These are phyloP conservation scores for Leccinum subtestaceum DNA, from an alignment of 768 basidiomycete genomes.

Conservation along the genomic window DNA sequence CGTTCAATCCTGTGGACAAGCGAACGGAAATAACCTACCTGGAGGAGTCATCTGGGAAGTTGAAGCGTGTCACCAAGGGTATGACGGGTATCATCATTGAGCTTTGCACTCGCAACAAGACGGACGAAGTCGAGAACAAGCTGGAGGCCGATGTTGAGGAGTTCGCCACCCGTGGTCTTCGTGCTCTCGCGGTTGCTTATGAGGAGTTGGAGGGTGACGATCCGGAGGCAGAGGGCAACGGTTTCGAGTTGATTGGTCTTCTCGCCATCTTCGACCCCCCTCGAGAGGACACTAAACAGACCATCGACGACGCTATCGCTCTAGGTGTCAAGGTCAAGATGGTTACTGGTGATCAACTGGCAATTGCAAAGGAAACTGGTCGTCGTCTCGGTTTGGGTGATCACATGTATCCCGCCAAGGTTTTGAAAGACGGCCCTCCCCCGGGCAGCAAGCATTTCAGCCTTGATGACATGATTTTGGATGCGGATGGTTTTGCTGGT, in stretches of 20 bases:
- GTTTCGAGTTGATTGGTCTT: slow-evolving; percentile 96
- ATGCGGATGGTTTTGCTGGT: slow-evolving; percentile 98
- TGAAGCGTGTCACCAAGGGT: slow-evolving; percentile 99
- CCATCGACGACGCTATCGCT: slow-evolving; percentile 92
- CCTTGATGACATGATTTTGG: slow-evolving; percentile 98
- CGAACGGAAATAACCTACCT: slow-evolving; percentile 98
- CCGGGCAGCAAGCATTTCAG: slow-evolving; percentile 79
- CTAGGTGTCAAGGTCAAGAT: slow-evolving; percentile 99
- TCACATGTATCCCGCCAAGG: slow-evolving; percentile 99
- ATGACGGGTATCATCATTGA: slow-evolving; percentile 99
- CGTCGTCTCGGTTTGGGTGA: slow-evolving; percentile 97
- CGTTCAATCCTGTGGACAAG: slow-evolving; percentile 99
- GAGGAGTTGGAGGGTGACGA: slow-evolving; percentile 89
- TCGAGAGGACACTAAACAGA: slow-evolving; percentile 97
- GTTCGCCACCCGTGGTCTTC: slow-evolving; percentile 92
- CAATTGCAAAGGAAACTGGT: slow-evolving; percentile 98
- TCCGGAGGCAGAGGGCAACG: slow-evolving; percentile 85
- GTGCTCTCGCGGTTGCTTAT: slow-evolving; percentile 90
- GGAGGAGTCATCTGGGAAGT: slow-evolving; percentile 89
- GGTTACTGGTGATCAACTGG: slow-evolving; percentile 99
- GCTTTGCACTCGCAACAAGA: slow-evolving; percentile 97
- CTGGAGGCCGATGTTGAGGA: slow-evolving; percentile 96
- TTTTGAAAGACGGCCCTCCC: slow-evolving; percentile 94
- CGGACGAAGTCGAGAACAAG: slow-evolving; percentile 83
- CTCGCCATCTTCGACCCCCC: slow-evolving; percentile 98